Conservation (phyloP, 305 asterid genomes). For the Fraxinus floribunda region DNA sequence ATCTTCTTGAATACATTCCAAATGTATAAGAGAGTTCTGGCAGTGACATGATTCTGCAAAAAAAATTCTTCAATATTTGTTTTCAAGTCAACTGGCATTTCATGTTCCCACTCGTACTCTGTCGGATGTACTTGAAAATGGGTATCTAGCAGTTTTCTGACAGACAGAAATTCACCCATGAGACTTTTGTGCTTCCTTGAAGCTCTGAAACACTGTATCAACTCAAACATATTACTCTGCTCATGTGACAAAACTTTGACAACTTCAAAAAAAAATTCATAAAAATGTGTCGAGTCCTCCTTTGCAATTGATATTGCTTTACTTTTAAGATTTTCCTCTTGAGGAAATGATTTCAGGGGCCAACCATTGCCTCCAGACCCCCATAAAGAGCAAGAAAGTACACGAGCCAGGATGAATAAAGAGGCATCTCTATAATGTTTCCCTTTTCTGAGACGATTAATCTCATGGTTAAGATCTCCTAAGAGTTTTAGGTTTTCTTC, state of each 20-base stretch:
- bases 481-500: constrained; percentile 44
- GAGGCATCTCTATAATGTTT: constrained; percentile 33
- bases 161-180: constrained; percentile 35
- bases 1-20: constrained; percentile 51
- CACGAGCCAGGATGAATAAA: constrained; percentile 32
- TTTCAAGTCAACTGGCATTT: constrained; percentile 19
- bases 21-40: constrained; percentile 37
- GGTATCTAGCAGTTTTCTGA: constrained; percentile 46
- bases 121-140: constrained; percentile 35
- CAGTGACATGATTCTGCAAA: constrained; percentile 36
- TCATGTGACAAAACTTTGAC: constrained; percentile 40
- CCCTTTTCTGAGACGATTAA: constrained; percentile 49
- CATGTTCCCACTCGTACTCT: constrained; percentile 38
- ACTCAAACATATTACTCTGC: constrained; percentile 29
- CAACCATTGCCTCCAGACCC: constrained; percentile 44
- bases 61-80: constrained; percentile 28
- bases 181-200: constrained; percentile 30
- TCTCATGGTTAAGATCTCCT: constrained; percentile 47
- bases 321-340: constrained; percentile 36
- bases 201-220: constrained; percentile 30
- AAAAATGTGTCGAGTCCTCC: constrained; percentile 30
- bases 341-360: constrained; percentile 50
- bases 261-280: constrained; percentile 35
- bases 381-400: constrained; percentile 52
- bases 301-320: constrained; percentile 36